phyloP scores from a whole-genome alignment of 2,329 filamentous ascomycete genomes.

The Trichoderma simmonsii region DNA sequence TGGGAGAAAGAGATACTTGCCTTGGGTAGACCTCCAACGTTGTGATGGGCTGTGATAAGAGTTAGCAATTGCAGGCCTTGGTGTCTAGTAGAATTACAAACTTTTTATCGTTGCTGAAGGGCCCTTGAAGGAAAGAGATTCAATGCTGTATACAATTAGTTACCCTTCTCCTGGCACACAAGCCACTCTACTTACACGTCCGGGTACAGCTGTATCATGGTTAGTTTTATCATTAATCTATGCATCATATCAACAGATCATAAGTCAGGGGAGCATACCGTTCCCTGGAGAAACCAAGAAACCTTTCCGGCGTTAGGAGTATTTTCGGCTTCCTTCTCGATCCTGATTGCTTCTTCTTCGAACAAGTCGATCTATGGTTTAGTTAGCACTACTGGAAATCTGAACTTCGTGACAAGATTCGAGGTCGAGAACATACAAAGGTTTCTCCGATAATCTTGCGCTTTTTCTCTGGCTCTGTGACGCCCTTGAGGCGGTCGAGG shows the following conservation, averaged over 20 bases:
- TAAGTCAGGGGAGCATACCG: background rate
- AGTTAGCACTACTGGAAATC: background rate
- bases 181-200: background rate
- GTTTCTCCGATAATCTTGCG: slow-evolving; percentile 84
- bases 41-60: slow-evolving; percentile 42
- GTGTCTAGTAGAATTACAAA: background rate
- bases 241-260: background rate
- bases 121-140: background rate
- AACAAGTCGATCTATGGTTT: slow-evolving; percentile 59
- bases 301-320: slow-evolving; percentile 70
- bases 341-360: slow-evolving; percentile 67
- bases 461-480: slow-evolving; percentile 79
- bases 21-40: slow-evolving; percentile 60
- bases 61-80: background rate
- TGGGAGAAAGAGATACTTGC: background rate
- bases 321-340: slow-evolving; percentile 67
- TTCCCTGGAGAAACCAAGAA: slow-evolving; percentile 84
- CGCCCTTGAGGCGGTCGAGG: slow-evolving; percentile 70
- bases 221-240: background rate
- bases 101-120: slow-evolving; percentile 26
- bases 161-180: background rate
- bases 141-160: background rate
- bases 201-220: background rate
- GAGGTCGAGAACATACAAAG: slow-evolving; percentile 26
- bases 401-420: background rate